Evolutionary conservation across 306 rosid genomes (phyloP), one percentile per base, ranked within the genome.

Genomic region (Rosa persica): DNA sequence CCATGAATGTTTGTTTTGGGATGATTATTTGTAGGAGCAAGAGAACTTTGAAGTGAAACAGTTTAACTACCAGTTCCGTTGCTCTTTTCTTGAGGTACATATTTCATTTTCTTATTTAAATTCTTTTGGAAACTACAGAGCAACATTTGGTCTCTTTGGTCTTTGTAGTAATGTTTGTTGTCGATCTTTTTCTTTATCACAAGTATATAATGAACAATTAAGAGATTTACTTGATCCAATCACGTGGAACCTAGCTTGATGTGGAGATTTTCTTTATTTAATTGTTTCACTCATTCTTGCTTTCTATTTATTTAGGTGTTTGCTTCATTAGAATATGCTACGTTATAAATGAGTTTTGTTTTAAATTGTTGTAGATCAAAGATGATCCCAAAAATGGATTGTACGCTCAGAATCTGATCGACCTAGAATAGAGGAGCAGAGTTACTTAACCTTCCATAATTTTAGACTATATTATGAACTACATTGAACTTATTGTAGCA

Each of bases 21-120:
- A 72, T 86, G 40, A 20, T 76, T 58, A 38, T n/a, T 76, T 51
- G 23, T 48, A 95, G 98, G 93, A 91, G 90, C 92, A 88, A 77
- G 83, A 83, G 0, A 83, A 80, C 76, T 85, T 89, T 46, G 90
- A 91, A 65, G 97, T 87, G 72, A 92, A 89, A 71, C 98, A 88
- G 80, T 86, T 87, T 67, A 95, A 91, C 67, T 89, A 87, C 82
- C 99, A 95, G 80, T 93, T 93, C 61, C 98, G 98, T 47, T 95
- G 99, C 81, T 91, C 94, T 81, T 95, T 95, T 78, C 85, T 95
- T 44, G 99, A 95, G 99, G 99, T 91, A 82, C 47, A 42, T 55
- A n/a, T 15, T 51, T 1, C 30, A 4, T 11, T 66, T 51, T 23
- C 44, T 22, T 48, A 69, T 74, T 20, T 43, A 25, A 43, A 55